Percentiles rank a stretch among this genome's conserved stretches.
Conservation (phyloP, 495 filamentous ascomycete species). For the Friedmanniomyces endolithicus region DNA sequence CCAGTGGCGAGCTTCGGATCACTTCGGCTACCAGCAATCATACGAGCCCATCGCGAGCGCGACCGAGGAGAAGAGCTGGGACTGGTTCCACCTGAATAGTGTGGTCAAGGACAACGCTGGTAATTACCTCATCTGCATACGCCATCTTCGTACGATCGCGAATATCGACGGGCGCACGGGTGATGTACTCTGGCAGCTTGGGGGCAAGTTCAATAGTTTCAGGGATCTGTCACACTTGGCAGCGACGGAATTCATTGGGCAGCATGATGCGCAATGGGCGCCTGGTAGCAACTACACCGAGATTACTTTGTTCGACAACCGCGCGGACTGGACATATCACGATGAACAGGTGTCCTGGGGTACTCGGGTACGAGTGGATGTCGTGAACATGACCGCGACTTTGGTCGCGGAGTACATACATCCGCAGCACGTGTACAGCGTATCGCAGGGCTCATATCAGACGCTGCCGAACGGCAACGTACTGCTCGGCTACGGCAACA, state of each 20-base stretch:
- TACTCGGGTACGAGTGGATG: conserved; percentile 16
- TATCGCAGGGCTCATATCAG: conserved; percentile 23
- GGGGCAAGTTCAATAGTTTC: conserved; percentile 23
- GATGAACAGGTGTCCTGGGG: conserved; percentile 5
- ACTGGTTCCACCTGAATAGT: conserved; percentile 29
- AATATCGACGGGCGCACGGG: conserved; percentile 20
- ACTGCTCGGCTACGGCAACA: conserved; percentile 20
- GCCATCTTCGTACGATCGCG: conserved; percentile 16
- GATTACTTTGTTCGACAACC: conserved; percentile 26
- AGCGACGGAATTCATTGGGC: conserved; percentile 23
- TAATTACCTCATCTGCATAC: conserved; percentile 23
- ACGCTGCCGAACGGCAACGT: conserved; percentile 22
- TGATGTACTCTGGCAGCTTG: conserved; percentile 20
- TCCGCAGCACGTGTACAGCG: conserved; percentile 13
- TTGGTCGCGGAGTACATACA: conserved; percentile 15
- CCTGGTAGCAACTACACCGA: conserved; percentile 12
- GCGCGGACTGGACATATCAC: conserved; percentile 11
- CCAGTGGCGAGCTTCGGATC: conserved; percentile 32
- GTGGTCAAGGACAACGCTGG: conserved; percentile 22
- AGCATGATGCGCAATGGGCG: conserved; percentile 26
- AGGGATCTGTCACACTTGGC: conserved; percentile 15
- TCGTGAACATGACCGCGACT: conserved; percentile 18
- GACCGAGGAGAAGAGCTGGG: conserved; percentile 17
- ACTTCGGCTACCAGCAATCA: conserved; percentile 23
- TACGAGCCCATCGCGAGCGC: conserved; percentile 11